These are phyloP conservation scores for Huntiella omanensis DNA, from an alignment of 2,329 filamentous ascomycete species.

Conservation along the genomic window DNA sequence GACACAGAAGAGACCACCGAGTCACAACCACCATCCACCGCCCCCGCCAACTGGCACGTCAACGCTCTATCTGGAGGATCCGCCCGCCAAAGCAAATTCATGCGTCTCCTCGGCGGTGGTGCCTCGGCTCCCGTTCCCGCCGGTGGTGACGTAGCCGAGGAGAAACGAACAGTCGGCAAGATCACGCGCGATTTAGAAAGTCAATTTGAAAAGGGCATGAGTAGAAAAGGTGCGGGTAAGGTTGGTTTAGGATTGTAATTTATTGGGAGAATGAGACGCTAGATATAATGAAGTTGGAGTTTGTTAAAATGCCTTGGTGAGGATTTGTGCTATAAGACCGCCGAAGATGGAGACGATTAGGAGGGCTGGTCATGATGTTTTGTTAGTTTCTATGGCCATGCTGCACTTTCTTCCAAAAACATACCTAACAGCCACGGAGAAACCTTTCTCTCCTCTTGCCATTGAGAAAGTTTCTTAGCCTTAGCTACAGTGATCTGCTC, in stretches of 20 bases:
- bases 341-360: neutral
- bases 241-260: constrained; percentile 3
- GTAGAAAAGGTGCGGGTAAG: constrained; percentile 24
- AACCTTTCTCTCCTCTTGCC: constrained; percentile 34
- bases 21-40: neutral
- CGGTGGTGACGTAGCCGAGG: constrained; percentile 5
- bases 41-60: constrained; percentile 29
- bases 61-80: constrained; percentile 30
- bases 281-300: neutral
- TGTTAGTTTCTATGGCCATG: neutral
- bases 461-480: constrained; percentile 20
- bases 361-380: neutral
- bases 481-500: constrained; percentile 42
- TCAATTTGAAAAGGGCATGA: constrained; percentile 38
- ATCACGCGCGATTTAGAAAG: constrained; percentile 34
- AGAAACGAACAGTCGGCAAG: constrained; percentile 15
- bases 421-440: constrained; percentile 46
- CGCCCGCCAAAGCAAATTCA: constrained; percentile 35
- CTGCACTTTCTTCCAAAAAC: constrained; percentile 13
- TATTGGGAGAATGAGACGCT: neutral
- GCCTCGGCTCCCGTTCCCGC: constrained; percentile 11
- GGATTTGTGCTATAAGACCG: neutral
- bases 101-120: constrained; percentile 35
- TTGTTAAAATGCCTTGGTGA: neutral
- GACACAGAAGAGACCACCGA: neutral